phyloP scores from a whole-genome alignment of 2,329 filamentous ascomycete species.

The Hymenoscyphus albidus region DNA sequence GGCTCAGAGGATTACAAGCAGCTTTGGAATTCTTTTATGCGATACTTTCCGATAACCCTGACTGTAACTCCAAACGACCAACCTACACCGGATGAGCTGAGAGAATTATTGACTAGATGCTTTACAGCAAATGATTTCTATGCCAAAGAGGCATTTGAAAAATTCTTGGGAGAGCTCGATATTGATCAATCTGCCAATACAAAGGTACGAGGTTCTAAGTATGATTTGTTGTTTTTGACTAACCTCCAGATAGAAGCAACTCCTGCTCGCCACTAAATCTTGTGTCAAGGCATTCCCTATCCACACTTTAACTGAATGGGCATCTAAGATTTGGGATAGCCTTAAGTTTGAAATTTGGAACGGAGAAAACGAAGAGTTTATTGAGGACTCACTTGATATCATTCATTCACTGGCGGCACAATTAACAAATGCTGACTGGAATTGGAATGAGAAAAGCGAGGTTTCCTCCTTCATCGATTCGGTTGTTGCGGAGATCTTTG shows the following conservation, averaged over 20 bases:
- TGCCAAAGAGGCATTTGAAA: slow-evolving; percentile 25
- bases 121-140: slow-evolving; percentile 28
- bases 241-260: slow-evolving; percentile 25
- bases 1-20: slow-evolving; percentile 14
- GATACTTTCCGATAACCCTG: slow-evolving; percentile 33
- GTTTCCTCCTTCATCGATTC: slow-evolving; percentile 15
- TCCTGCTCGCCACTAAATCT: slow-evolving; percentile 23
- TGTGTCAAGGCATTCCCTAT: slow-evolving; percentile 24
- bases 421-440: slow-evolving; percentile 6
- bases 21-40: slow-evolving; percentile 29
- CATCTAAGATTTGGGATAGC: slow-evolving; percentile 31
- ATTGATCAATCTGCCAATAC: slow-evolving; percentile 28
- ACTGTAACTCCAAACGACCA: slow-evolving; percentile 18
- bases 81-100: slow-evolving; percentile 23
- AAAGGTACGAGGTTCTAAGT: slow-evolving; percentile 24
- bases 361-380: slow-evolving; percentile 32
- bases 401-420: slow-evolving; percentile 22
- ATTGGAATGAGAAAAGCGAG: slow-evolving; percentile 12
- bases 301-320: slow-evolving; percentile 19
- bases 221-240: not conserved
- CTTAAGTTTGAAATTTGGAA: slow-evolving; percentile 36
- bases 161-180: slow-evolving; percentile 28
- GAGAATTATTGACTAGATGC: slow-evolving; percentile 26
- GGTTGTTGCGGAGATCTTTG: slow-evolving; percentile 15
- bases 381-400: slow-evolving; percentile 26